phyloP scores from a whole-genome alignment of 208 protist genomes.

The Willaertia magna region DNA sequence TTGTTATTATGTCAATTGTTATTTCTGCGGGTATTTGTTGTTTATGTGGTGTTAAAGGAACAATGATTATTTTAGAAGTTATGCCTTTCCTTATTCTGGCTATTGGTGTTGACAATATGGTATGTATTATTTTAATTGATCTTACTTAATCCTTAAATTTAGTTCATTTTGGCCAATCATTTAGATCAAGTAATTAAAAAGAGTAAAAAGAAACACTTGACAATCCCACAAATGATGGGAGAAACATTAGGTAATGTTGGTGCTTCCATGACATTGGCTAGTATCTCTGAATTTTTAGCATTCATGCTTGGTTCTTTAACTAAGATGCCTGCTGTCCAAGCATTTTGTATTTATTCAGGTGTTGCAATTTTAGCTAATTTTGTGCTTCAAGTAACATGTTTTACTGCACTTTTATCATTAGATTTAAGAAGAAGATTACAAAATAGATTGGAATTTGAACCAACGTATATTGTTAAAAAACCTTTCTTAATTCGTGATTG shows the following conservation, averaged over 20 bases:
- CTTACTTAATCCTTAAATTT: too few relatives aligned
- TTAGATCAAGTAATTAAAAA: constrained; percentile 28
- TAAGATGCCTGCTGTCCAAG: constrained; percentile 42
- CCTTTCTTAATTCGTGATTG: not conserved
- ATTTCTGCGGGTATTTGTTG: constrained; percentile 27
- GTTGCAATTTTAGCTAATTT: constrained; percentile 40
- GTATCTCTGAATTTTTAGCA: constrained; percentile 27
- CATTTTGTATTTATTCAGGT: constrained; percentile 38
- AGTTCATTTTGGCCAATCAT: constrained; percentile 48
- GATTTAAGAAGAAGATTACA: constrained; percentile 21
- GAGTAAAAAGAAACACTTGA: not conserved
- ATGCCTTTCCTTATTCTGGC: constrained; percentile 54
- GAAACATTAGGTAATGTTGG: constrained; percentile 27
- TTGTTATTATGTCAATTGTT: constrained; percentile 33
- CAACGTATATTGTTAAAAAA: constrained; percentile 13
- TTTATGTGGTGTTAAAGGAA: constrained; percentile 29
- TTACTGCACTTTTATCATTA: constrained; percentile 29
- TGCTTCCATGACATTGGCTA: constrained; percentile 35
- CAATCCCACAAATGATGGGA: constrained; percentile 17
- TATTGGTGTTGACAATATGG: constrained; percentile 58
- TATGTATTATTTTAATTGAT: too few relatives aligned
- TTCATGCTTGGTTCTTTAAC: constrained; percentile 39
- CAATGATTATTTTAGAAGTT: constrained; percentile 49
- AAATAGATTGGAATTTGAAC: constrained; percentile 25
- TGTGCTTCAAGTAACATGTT: constrained; percentile 39